phyloP scores from a whole-genome alignment of 2,329 filamentous ascomycete species.

The Xylariales sp. region DNA sequence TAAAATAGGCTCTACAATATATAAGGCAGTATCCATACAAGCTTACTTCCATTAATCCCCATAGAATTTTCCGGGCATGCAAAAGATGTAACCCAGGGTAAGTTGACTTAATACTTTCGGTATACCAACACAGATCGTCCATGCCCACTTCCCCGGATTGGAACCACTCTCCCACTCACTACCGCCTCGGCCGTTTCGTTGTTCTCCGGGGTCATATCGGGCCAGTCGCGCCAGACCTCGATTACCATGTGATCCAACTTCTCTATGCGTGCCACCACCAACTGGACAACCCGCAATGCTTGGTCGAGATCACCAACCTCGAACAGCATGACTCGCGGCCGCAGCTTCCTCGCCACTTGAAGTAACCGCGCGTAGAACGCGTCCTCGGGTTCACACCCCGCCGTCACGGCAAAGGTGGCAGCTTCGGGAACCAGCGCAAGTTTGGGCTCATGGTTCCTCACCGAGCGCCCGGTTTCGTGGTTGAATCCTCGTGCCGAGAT shows the following conservation, averaged over 20 bases:
- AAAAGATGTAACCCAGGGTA: too few relatives aligned
- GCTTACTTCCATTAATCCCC: too few relatives aligned
- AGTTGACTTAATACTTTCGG: too few relatives aligned
- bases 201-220: conserved; percentile 33
- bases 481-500: conserved; percentile 64
- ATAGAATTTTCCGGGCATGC: too few relatives aligned
- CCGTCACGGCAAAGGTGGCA: background rate
- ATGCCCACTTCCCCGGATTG: conserved; percentile 41
- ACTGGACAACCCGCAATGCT: conserved; percentile 55
- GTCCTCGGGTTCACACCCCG: conserved; percentile 31
- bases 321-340: conserved; percentile 56
- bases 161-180: conserved; percentile 24
- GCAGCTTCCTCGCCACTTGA: conserved; percentile 42
- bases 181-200: conserved; percentile 18
- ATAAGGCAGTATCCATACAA: too few relatives aligned
- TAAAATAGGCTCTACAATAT: too few relatives aligned
- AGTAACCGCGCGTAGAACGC: conserved; percentile 67
- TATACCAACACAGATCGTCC: conserved; percentile 39
- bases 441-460: conserved; percentile 76
- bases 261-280: too few relatives aligned
- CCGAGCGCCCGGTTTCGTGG: conserved; percentile 63
- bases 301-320: conserved; percentile 71
- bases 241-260: conserved; percentile 26
- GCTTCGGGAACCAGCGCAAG: conserved; percentile 64
- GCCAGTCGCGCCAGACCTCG: conserved; percentile 72